Evolutionary conservation across 176 grass and related monocot genomes (phyloP).

Genomic region (Aegilops tauschii): DNA sequence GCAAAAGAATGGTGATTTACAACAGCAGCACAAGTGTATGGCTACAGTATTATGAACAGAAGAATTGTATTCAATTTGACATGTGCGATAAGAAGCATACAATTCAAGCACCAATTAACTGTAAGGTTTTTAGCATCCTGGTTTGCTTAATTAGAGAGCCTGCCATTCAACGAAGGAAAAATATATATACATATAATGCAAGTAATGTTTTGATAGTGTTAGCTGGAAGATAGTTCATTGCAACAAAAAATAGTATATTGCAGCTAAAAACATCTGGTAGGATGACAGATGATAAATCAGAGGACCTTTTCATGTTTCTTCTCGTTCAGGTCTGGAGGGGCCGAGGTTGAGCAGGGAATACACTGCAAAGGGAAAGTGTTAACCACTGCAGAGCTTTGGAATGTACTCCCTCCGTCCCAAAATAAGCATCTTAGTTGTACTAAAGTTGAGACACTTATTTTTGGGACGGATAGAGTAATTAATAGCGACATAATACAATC

Average conservation of each 20-base stretch:
- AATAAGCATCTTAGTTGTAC: too few relatives aligned
- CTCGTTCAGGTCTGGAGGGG: not conserved
- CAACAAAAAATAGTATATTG: not conserved
- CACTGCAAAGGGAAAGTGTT: constrained; percentile 20
- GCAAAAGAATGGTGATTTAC: not conserved
- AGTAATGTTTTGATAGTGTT: not conserved
- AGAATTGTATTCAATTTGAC: not conserved
- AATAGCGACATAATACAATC: not conserved
- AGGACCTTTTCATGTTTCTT: constrained; percentile 24
- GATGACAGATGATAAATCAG: not conserved
- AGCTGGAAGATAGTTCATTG: not conserved
- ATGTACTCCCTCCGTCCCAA: not conserved
- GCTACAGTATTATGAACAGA: not conserved
- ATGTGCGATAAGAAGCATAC: not conserved
- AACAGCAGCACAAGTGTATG: not conserved
- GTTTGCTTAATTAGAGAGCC: constrained; percentile 6
- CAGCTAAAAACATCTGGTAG: not conserved
- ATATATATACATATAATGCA: not conserved
- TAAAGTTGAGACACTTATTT: too few relatives aligned
- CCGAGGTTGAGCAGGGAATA: constrained; percentile 14
- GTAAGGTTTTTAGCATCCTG: not conserved
- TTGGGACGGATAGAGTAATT: not conserved
- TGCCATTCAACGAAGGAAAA: not conserved
- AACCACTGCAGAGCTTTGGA: not conserved
- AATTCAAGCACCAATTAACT: constrained; percentile 2